Conservation (phyloP, 2,329 filamentous ascomycete genomes). For the Scedosporium boydii region DNA sequence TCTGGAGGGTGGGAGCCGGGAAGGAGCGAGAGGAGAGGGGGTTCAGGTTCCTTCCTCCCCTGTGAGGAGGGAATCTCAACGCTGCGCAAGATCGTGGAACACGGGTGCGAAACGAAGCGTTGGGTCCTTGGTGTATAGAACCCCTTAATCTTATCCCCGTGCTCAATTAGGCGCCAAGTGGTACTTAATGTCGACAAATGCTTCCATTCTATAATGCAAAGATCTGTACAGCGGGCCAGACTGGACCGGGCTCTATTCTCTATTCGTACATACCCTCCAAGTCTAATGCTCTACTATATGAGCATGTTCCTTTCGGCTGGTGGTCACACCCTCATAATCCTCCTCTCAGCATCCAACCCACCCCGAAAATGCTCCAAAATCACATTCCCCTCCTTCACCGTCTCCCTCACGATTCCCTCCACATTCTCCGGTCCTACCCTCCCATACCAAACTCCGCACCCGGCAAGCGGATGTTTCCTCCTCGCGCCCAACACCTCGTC, state of each 20-base stretch:
- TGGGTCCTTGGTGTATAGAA: too few species aligned
- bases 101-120: too few species aligned
- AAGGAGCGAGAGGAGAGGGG: too few species aligned
- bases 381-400: conserved; percentile 55
- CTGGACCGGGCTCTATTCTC: not conserved
- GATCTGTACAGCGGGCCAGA: not conserved
- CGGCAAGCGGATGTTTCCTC: conserved; percentile 48
- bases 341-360: conserved; percentile 47
- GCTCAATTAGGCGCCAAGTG: too few species aligned
- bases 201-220: not conserved
- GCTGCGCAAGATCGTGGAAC: too few species aligned
- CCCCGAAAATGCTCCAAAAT: conserved; percentile 65
- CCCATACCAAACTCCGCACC: conserved; percentile 75
- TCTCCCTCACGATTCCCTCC: conserved; percentile 65
- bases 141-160: too few species aligned
- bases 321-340: conserved; percentile 24
- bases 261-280: not conserved
- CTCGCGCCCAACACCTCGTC: conserved; percentile 22
- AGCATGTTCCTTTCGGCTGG: not conserved
- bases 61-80: too few species aligned
- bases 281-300: not conserved
- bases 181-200: too few species aligned
- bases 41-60: too few species aligned
- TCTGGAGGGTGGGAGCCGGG: too few species aligned
- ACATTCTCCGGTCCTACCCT: conserved; percentile 67